phyloP scores from a whole-genome alignment of 768 basidiomycete species.

The Arthromyces matolae region DNA sequence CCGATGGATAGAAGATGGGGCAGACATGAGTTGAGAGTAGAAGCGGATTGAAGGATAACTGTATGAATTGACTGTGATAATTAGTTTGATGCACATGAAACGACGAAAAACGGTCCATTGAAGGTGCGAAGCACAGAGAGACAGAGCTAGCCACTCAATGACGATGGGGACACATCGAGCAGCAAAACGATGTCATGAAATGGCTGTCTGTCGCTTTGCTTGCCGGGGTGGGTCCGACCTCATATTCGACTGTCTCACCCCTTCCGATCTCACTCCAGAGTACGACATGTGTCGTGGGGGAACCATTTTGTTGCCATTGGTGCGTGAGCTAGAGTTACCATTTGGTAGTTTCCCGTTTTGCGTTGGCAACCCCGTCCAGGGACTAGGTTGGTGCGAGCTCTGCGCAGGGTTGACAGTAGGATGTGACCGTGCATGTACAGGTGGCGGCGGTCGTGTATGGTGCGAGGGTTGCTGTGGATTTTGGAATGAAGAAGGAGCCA shows the following conservation, averaged over 20 bases:
- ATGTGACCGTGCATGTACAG: slow-evolving; percentile 24
- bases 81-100: too few relatives aligned
- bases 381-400: slow-evolving; percentile 30
- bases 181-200: slow-evolving; percentile 6
- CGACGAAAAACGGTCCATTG: too few relatives aligned
- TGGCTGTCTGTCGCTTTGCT: slow-evolving; percentile 11
- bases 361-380: slow-evolving; percentile 43
- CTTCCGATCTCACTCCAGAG: slow-evolving; percentile 11
- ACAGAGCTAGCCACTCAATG: neutral
- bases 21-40: slow-evolving; percentile 1
- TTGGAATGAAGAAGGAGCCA: slow-evolving; percentile 8
- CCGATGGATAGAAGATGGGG: slow-evolving; percentile 3
- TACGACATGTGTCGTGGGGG: slow-evolving; percentile 12
- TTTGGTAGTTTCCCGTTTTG: slow-evolving; percentile 26
- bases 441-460: slow-evolving; percentile 14
- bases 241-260: slow-evolving; percentile 9
- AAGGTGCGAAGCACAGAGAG: neutral
- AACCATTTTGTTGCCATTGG: slow-evolving; percentile 5
- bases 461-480: slow-evolving; percentile 10
- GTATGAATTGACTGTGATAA: neutral
- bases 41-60: slow-evolving; percentile 2
- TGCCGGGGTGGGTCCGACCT: slow-evolving; percentile 11
- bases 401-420: slow-evolving; percentile 21
- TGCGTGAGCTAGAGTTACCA: slow-evolving; percentile 6
- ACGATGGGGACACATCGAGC: too few relatives aligned